These are phyloP conservation scores for Teratosphaeria gauchensis DNA, from an alignment of 2,329 filamentous ascomycete species.

Conservation along the genomic window DNA sequence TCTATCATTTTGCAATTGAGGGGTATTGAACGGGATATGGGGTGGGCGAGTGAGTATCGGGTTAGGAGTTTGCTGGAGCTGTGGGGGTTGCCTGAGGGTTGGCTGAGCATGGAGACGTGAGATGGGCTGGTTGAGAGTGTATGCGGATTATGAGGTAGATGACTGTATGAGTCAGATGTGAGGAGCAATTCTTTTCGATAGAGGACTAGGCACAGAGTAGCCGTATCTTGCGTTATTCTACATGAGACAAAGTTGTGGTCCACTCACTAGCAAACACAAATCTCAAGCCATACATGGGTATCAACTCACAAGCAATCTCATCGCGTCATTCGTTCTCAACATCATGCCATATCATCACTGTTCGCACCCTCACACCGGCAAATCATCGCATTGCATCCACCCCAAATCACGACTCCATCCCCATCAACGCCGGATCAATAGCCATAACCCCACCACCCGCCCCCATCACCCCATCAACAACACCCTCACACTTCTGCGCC, in stretches of 20 bases:
- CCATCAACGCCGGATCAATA: conserved; percentile 1
- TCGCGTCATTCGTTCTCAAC: neutral
- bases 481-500: too few relatives aligned
- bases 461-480: conserved; percentile 2
- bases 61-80: conserved; percentile 44
- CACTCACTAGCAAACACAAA: too few relatives aligned
- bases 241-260: too few relatives aligned
- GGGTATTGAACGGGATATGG: conserved; percentile 53
- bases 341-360: neutral
- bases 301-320: neutral
- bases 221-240: too few relatives aligned
- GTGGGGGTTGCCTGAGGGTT: conserved; percentile 25
- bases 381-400: neutral
- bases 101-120: conserved; percentile 3
- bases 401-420: neutral
- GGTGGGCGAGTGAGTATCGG: conserved; percentile 54
- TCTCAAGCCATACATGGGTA: neutral
- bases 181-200: too few relatives aligned
- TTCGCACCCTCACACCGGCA: neutral
- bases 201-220: too few relatives aligned
- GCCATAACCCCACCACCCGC: neutral
- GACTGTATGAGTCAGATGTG: too few relatives aligned
- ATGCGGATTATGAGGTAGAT: too few relatives aligned
- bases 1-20: conserved; percentile 47
- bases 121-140: too few relatives aligned